Conservation (phyloP, 306 rosid genomes). For the Acacia confusa region DNA sequence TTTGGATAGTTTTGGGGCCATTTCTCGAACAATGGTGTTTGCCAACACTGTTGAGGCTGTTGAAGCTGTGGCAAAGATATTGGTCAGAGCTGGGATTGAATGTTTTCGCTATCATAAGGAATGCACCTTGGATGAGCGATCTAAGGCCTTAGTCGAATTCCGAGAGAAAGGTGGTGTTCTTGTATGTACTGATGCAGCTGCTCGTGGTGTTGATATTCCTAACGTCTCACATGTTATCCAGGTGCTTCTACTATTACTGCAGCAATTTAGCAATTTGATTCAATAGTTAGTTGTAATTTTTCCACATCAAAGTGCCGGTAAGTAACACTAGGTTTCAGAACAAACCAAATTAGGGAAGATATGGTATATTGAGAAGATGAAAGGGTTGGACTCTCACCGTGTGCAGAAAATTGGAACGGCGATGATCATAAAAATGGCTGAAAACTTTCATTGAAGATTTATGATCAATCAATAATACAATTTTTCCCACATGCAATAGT, state of each 20-base stretch:
- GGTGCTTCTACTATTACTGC: conserved; percentile 47
- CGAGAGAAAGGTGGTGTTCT: conserved; percentile 84
- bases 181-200: conserved; percentile 97
- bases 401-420: conserved; percentile 11
- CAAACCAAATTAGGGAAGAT: conserved; percentile 8
- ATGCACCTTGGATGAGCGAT: conserved; percentile 84
- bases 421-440: neutral
- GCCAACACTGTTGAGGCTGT: conserved; percentile 92
- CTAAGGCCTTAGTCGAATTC: conserved; percentile 69
- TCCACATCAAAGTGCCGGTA: neutral
- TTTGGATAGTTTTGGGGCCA: conserved; percentile 42
- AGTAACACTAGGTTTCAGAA: neutral
- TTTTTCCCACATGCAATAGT: neutral
- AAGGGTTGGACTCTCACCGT: neutral
- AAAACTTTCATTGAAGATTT: neutral
- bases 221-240: conserved; percentile 88
- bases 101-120: conserved; percentile 81
- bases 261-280: conserved; percentile 6
- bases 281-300: neutral
- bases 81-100: conserved; percentile 61
- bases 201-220: conserved; percentile 92
- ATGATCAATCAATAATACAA: neutral
- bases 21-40: conserved; percentile 79
- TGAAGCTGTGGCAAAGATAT: conserved; percentile 80
- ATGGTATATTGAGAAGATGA: conserved; percentile 1